Evolutionary conservation across 257 asterid genomes (phyloP).

Genomic region (Verbascum thapsus): DNA sequence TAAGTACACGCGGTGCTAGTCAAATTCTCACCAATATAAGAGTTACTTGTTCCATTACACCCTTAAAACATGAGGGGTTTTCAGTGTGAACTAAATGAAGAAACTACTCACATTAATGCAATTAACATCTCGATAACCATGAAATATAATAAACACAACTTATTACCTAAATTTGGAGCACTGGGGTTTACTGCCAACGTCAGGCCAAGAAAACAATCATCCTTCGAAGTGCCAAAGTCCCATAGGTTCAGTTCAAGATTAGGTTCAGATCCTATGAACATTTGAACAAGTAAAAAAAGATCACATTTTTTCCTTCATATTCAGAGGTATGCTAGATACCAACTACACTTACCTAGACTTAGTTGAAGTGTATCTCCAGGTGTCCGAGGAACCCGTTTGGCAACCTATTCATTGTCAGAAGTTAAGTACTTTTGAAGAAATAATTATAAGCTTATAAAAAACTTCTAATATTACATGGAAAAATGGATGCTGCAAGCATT

Average conservation of each 20-base stretch:
- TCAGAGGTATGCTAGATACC: constrained; percentile 26
- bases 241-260: constrained; percentile 97
- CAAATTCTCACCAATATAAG: no score
- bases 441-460: constrained; percentile 26
- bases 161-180: constrained; percentile 66
- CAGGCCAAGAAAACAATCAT: constrained; percentile 93
- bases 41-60: no score
- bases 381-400: constrained; percentile 61
- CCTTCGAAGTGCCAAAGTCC: constrained; percentile 68
- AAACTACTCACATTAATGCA: no score
- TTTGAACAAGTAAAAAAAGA: constrained; percentile 21
- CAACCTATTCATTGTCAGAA: constrained; percentile 52
- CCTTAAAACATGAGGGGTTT: no score
- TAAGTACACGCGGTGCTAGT: no score
- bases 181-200: constrained; percentile 92
- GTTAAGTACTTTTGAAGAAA: constrained; percentile 34
- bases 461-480: constrained; percentile 58
- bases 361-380: constrained; percentile 66
- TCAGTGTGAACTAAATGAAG: no score
- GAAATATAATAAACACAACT: not conserved
- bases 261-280: constrained; percentile 70
- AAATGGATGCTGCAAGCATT: constrained; percentile 89
- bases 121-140: constrained; percentile 15
- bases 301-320: constrained; percentile 26
- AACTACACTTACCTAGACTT: constrained; percentile 58